Base-by-base conservation (phyloP, 2,329 filamentous ascomycete genomes). In the Nigrograna mackinnonii region DNA sequence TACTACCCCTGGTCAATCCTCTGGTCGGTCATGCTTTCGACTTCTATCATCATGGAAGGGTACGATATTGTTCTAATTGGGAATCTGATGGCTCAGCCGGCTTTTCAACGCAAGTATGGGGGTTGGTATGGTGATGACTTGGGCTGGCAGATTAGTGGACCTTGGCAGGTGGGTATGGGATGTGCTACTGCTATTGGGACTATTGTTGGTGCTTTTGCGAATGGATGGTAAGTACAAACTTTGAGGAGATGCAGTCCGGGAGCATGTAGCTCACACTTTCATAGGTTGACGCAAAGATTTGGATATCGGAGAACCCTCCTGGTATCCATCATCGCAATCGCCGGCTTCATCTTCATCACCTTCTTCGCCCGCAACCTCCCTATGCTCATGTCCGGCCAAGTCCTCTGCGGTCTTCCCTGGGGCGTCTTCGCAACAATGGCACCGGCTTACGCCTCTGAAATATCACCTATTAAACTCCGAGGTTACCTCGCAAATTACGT, bases 371-470 rank as follows among this genome's bases (percentile, higher is more conserved):
- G 75, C 24, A 74, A 72, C 3, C 68, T 77, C 19, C 48, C 66
- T 2, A 59, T 78, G 39, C 64, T 77, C 37, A 76, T 83, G 53
- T 72, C 72, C 4, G 69, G 75, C 26, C 81, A 84, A 68, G 66
- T 82, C 40, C 72, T 85, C 36, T 80, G 83, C 61, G 82, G 82
- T 47, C 57, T 85, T 4, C 82, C 82, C 2, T 85, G 82, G 82
- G 82, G 82, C 20, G 77, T 85, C 55, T 85, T 85, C 64, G 82
- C 84, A 51, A 80, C 82, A 58, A 84, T 84, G 58, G 76, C 82
- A 4, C 82, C 82, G 1, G 82, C 82, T 6, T 85, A 84, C 69
- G 80, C 76, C 64, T 68, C 67, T 55, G 82, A 85, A 60, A 82
- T 85, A 43, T 79, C 82, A 2, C 82, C 82, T 1, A 74, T 85